Base-by-base conservation (phyloP, 2,329 filamentous ascomycete genomes). In the Trichoderma asperellum region DNA sequence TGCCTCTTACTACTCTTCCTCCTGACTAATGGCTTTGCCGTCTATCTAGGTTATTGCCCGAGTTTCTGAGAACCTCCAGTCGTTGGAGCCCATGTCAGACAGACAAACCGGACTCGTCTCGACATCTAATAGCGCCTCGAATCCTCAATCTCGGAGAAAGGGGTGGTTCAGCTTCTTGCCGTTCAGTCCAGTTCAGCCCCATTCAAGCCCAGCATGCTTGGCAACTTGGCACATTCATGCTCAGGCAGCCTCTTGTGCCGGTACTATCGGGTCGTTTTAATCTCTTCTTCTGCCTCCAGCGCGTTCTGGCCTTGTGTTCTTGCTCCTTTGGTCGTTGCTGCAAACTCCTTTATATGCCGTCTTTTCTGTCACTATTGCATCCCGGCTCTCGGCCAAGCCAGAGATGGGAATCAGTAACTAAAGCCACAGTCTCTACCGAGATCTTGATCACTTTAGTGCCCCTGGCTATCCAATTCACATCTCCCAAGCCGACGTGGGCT, bases 361-460 rank as follows among this genome's bases (percentile, higher is more conserved):
- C 49, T 52, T 53, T 29, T 62, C 8, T 43, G n/a, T n/a, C 18
- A 43, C 16, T n/a, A 21, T 18, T 49, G 29, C n/a, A 49, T 24
- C 47, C 32, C 21, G 32, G 40, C 59, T n/a, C 27, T 53, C 60
- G 18, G 61, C 16, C 34, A 64, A 11, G 34, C 52, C 24, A 53
- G 49, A 64, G n/a, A 8, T 27, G 52, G 49, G 12, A 40, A 27
- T 16, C 61, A 56, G 12, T 21, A 3, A 43, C 35, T 21, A 55
- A 56, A 21, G 2, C 2, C 24, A 34, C 29, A 57, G 27, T 37
- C 21, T 24, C n/a, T 65, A 16, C 37, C 62, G 37, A 43, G 53
- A 65, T 47, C 21, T 57, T 65, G 52, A 47, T 57, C 62, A 47
- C 53, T 57, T 34, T 27, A 6, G 7, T 24, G 32, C 47, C 62